Percentiles rank a stretch among this genome's conserved stretches.
Evolutionary conservation across 169 alveolate genomes (phyloP).

Genomic region (Neospora caninum): DNA sequence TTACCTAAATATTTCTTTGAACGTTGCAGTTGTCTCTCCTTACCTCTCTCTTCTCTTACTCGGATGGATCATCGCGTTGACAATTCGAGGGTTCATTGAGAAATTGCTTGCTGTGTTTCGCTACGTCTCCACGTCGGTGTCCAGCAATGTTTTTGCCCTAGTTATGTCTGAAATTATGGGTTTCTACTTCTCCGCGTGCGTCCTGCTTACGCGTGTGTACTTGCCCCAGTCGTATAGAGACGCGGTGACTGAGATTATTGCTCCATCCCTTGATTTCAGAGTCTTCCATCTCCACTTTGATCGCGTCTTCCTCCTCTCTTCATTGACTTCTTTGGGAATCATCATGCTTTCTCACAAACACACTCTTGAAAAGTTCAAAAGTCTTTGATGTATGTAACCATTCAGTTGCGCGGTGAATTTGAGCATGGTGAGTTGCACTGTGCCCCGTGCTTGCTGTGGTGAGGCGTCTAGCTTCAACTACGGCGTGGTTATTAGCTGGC

Average conservation of each 20-base stretch:
- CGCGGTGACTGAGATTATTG: conserved; percentile 53
- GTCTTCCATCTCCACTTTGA: conserved; percentile 66
- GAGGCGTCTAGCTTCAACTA: background rate
- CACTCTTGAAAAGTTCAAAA: conserved; percentile 60
- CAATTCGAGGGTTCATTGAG: conserved; percentile 63
- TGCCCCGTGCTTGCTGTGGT: background rate
- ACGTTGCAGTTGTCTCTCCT: conserved; percentile 56
- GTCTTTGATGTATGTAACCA: background rate
- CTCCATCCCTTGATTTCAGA: conserved; percentile 62
- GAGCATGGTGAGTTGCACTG: background rate
- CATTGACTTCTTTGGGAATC: conserved; percentile 33
- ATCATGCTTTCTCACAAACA: conserved; percentile 41
- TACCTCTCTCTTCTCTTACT: conserved; percentile 56
- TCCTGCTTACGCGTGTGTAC: conserved; percentile 57
- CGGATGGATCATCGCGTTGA: conserved; percentile 65
- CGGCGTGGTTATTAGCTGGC: background rate
- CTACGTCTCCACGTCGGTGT: conserved; percentile 55
- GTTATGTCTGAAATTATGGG: conserved; percentile 68
- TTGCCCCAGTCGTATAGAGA: conserved; percentile 62
- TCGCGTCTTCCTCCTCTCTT: conserved; percentile 57
- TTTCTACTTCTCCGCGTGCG: conserved; percentile 68
- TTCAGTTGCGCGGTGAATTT: background rate
- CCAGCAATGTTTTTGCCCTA: conserved; percentile 63
- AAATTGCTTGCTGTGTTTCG: conserved; percentile 62
- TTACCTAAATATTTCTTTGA: conserved; percentile 44